Evolutionary conservation across 345 rosid species (phyloP), one percentile per base, ranked within the genome.

Genomic region (Adansonia digitata): DNA sequence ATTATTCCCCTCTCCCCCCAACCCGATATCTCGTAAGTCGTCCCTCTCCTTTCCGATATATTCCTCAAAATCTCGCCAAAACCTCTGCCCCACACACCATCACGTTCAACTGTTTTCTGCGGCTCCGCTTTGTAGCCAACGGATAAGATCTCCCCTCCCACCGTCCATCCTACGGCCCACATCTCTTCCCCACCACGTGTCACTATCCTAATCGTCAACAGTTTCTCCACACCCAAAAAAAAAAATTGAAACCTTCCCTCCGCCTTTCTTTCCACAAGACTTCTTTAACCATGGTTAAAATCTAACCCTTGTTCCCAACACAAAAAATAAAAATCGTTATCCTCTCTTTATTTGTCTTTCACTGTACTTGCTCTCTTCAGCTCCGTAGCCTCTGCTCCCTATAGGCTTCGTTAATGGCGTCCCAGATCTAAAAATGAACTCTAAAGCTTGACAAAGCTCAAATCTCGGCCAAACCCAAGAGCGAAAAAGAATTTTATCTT

Each of bases 41-140:
- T 49, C 40, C 15, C 68, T 37, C 24, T 24, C 65, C 22, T 24
- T n/a, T 65, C 5, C 73, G 61, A 56, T 29, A 71, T 60, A 20
- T 70, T 53, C 45, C 64, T 31, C 42, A 71, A 78, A 26, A 39
- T 77, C 26, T 86, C 83, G 78, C 79, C 80, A 72, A 9, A 74
- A 73, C 70, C 31, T 56, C 59, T 72, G 60, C 74, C 69, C 80
- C 78, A 75, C 74, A n/a, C 64, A 51, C 53, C 52, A 34, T 66
- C 51, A 29, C 73, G 22, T 60, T 75, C 81, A 82, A 85, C 86
- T 82, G 87, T 70, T 85, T 87, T 81, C 79, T 86, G 86, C 84
- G 91, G 89, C 86, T 81, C 74, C 79, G 46, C 76, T 80, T 80
- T 74, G 73, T 80, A 75, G 80, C 78, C 76, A 80, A 77, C 81